These are phyloP conservation scores for Trichoderma aggressivum DNA, from an alignment of 2,329 filamentous ascomycete species.

Conservation along the genomic window DNA sequence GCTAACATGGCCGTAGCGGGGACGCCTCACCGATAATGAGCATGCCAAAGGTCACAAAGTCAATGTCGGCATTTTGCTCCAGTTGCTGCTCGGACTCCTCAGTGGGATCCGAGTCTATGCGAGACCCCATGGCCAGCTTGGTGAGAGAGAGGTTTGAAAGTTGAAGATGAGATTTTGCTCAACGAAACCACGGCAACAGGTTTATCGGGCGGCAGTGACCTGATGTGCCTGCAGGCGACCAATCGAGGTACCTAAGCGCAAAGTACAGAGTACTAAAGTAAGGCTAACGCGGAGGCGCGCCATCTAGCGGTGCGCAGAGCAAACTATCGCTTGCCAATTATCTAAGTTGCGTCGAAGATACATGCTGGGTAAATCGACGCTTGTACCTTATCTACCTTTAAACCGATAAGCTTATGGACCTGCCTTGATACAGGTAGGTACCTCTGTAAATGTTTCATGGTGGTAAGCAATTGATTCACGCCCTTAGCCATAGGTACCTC, in stretches of 20 bases:
- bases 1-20: constrained; percentile 5
- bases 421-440: neutral
- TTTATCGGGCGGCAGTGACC: constrained; percentile 10
- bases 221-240: neutral
- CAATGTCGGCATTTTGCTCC: constrained; percentile 37
- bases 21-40: constrained; percentile 62
- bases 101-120: neutral
- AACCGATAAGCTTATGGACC: neutral
- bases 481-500: neutral
- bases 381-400: neutral
- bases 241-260: neutral
- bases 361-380: neutral
- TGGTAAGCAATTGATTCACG: neutral
- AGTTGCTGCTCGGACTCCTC: constrained; percentile 1
- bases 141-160: neutral
- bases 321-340: neutral
- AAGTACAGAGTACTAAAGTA: neutral
- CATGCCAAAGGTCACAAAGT: constrained; percentile 70
- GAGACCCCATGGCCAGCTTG: constrained; percentile 9
- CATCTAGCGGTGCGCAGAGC: neutral
- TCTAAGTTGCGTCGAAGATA: neutral
- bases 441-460: neutral
- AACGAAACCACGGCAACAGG: neutral
- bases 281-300: neutral
- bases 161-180: neutral